Conservation (phyloP, 2,329 filamentous ascomycete genomes). For the Ilyonectria mors-panacis region DNA sequence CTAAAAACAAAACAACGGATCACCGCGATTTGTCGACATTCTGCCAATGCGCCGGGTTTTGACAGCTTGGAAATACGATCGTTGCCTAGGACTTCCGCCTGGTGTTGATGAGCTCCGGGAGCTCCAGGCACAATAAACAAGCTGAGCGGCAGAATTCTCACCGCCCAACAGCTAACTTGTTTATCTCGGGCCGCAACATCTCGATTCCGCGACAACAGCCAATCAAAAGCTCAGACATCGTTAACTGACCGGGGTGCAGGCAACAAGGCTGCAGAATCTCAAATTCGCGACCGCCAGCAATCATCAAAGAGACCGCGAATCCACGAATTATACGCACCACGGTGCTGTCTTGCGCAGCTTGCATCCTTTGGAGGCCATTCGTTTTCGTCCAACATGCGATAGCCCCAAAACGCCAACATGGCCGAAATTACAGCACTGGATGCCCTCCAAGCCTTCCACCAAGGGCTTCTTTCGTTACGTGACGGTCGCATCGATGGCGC, state of each 20-base stretch:
- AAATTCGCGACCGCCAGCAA: slow-evolving; percentile 47
- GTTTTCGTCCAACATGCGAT: slow-evolving; percentile 60
- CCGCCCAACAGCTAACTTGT: slow-evolving; percentile 49
- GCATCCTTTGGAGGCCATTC: slow-evolving; percentile 37
- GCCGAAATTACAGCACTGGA: slow-evolving; percentile 81
- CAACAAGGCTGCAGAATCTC: slow-evolving; percentile 53
- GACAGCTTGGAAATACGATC: background rate
- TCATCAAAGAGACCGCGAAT: slow-evolving; percentile 42
- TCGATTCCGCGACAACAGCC: slow-evolving; percentile 37
- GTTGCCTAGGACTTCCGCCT: slow-evolving; percentile 19
- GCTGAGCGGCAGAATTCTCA: slow-evolving; percentile 53
- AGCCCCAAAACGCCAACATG: slow-evolving; percentile 69
- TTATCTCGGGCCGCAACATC: slow-evolving; percentile 47
- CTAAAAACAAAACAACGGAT: slow-evolving; percentile 2
- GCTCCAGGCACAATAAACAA: slow-evolving; percentile 31
- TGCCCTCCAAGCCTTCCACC: slow-evolving; percentile 86
- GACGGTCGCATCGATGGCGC: slow-evolving; percentile 74
- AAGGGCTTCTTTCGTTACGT: slow-evolving; percentile 84
- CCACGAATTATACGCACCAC: slow-evolving; percentile 42
- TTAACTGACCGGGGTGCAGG: slow-evolving; percentile 43
- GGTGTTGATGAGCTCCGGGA: slow-evolving; percentile 6
- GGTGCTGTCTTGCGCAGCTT: slow-evolving; percentile 44
- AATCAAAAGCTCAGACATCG: slow-evolving; percentile 44
- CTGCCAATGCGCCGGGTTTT: background rate
- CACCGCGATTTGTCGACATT: background rate